phyloP scores from a whole-genome alignment of 768 basidiomycete species.

The Psilocybe subaeruginosa region DNA sequence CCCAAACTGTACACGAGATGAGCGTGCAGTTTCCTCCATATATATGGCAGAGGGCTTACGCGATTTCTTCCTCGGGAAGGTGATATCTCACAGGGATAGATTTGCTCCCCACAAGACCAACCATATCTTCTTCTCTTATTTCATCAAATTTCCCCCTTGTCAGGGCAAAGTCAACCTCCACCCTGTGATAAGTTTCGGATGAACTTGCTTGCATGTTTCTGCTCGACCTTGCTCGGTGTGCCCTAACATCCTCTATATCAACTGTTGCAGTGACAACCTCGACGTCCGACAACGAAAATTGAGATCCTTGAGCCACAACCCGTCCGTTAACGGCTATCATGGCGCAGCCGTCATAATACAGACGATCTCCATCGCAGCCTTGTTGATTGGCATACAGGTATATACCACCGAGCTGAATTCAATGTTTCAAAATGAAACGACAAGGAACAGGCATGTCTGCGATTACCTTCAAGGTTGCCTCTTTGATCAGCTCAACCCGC shows the following conservation, averaged over 20 bases:
- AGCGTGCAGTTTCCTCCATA: neutral
- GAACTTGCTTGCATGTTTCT: constrained; percentile 88
- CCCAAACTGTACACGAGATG: constrained; percentile 62
- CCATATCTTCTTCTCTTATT: constrained; percentile 52
- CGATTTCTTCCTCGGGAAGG: constrained; percentile 93
- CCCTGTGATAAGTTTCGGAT: constrained; percentile 75
- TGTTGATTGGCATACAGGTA: constrained; percentile 99
- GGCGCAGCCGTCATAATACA: constrained; percentile 97
- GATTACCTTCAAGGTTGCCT: constrained; percentile 89
- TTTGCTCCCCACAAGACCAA: constrained; percentile 39
- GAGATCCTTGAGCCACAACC: constrained; percentile 92
- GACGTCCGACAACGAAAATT: constrained; percentile 94
- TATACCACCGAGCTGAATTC: constrained; percentile 82
- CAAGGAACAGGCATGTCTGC: neutral
- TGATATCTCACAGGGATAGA: constrained; percentile 71
- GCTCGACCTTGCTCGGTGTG: constrained; percentile 83
- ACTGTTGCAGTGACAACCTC: constrained; percentile 96
- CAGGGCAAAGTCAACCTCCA: constrained; percentile 81
- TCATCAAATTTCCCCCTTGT: constrained; percentile 76
- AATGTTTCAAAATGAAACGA: neutral
- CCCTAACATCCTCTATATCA: constrained; percentile 95
- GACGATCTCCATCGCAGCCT: constrained; percentile 96
- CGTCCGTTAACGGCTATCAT: constrained; percentile 95
- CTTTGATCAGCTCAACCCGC: constrained; percentile 93
- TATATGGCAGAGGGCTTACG: constrained; percentile 58